Evolutionary conservation across 805 yeast species (phyloP).

Genomic region (Blastobotrys chiropterorum): DNA sequence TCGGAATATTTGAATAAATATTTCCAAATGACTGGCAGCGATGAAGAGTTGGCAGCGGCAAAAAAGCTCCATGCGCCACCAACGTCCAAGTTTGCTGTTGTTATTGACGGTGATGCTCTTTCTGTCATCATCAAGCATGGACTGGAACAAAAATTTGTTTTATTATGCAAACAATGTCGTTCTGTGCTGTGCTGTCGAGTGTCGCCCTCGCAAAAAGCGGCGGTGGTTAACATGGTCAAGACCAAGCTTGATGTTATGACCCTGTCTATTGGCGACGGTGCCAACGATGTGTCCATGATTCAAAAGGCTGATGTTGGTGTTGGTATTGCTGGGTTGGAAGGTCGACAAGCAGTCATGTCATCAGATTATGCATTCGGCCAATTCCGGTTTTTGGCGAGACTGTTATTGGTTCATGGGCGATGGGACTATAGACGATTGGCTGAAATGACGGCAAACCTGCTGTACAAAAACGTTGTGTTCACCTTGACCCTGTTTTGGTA

Average conservation of each 20-base stretch:
- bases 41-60: constrained; percentile 44
- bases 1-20: constrained; percentile 43
- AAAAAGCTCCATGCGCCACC: constrained; percentile 62
- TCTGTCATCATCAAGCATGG: constrained; percentile 36
- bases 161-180: constrained; percentile 68
- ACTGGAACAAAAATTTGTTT: constrained; percentile 47
- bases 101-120: constrained; percentile 68
- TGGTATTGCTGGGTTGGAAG: constrained; percentile 85
- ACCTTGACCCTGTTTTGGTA: constrained; percentile 74
- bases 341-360: constrained; percentile 82
- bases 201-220: constrained; percentile 78
- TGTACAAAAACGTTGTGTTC: constrained; percentile 70
- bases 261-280: constrained; percentile 79
- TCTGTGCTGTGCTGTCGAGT: constrained; percentile 81
- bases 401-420: constrained; percentile 73
- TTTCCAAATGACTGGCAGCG: constrained; percentile 41
- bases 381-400: constrained; percentile 58
- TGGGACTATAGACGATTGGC: constrained; percentile 74
- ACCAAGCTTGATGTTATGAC: constrained; percentile 64
- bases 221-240: constrained; percentile 63
- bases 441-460: constrained; percentile 73
- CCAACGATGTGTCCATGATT: constrained; percentile 84
- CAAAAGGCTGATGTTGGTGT: constrained; percentile 82
- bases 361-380: constrained; percentile 81
- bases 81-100: constrained; percentile 47